phyloP scores from a whole-genome alignment of 2,329 filamentous ascomycete genomes.

The Claviceps arundinis region DNA sequence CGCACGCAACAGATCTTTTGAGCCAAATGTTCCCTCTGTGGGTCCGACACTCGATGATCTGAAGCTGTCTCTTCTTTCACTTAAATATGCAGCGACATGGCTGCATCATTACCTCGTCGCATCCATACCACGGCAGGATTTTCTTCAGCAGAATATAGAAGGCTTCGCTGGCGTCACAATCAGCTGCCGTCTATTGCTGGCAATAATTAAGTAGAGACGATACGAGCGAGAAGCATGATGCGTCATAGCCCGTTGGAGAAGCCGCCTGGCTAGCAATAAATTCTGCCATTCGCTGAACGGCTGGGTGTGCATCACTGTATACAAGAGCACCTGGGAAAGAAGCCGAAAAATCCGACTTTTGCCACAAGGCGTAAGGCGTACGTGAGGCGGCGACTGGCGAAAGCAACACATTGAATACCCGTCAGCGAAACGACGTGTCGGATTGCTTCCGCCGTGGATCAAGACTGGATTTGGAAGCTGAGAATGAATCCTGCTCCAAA shows the following conservation, averaged over 20 bases:
- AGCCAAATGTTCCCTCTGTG: no score
- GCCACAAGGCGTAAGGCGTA: neutral
- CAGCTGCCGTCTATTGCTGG: no score
- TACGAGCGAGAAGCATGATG: no score
- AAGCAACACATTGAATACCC: neutral
- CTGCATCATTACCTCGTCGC: neutral
- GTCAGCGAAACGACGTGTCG: neutral
- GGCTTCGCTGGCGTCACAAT: no score
- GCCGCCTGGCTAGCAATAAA: no score
- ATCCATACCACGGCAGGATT: neutral
- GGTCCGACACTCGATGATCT: no score
- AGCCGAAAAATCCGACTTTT: neutral
- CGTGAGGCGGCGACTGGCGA: neutral
- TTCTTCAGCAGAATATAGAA: neutral
- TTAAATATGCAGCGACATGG: neutral
- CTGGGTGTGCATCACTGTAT: no score
- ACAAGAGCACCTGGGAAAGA: no score
- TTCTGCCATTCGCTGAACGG: no score
- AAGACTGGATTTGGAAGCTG: neutral
- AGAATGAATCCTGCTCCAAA: neutral
- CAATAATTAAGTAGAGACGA: no score
- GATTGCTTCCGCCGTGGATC: neutral
- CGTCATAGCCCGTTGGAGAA: no score
- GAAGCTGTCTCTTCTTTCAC: neutral
- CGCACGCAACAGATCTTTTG: no score